phyloP scores from a whole-genome alignment of 192 early-diverging fungal genomes.

The Entomortierella lignicola region DNA sequence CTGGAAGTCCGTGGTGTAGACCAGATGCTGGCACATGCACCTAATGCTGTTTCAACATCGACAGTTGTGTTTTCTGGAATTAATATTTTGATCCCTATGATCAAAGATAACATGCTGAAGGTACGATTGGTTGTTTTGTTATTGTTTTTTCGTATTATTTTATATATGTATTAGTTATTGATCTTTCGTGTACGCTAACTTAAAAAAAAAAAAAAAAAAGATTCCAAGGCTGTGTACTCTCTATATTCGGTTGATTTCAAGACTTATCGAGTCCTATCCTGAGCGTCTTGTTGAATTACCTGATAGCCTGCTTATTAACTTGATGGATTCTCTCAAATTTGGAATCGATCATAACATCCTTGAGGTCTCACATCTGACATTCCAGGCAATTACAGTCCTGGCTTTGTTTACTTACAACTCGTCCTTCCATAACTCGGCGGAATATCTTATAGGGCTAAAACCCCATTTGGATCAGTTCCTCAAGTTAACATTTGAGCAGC shows the following conservation, averaged over 20 bases:
- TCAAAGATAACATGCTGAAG: conserved; percentile 78
- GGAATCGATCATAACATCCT: conserved; percentile 70
- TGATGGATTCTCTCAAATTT: conserved; percentile 71
- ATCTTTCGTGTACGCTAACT: too few species aligned
- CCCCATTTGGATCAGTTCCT: conserved; percentile 64
- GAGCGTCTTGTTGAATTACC: conserved; percentile 66
- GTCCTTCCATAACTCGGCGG: conserved; percentile 21
- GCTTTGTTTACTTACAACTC: conserved; percentile 69
- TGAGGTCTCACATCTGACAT: conserved; percentile 67
- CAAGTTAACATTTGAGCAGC: conserved; percentile 61
- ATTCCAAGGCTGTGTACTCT: conserved; percentile 71
- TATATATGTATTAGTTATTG: too few species aligned
- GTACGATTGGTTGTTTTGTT: conserved; percentile 26
- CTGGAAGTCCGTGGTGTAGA: conserved; percentile 37
- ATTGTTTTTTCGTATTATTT: conserved; percentile 1
- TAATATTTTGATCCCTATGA: conserved; percentile 75
- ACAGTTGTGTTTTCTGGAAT: conserved; percentile 80
- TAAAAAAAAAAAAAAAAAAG: too few species aligned
- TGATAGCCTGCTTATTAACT: conserved; percentile 57
- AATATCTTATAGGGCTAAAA: conserved; percentile 19
- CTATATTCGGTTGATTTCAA: conserved; percentile 73
- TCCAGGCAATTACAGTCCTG: conserved; percentile 73
- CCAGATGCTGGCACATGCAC: conserved; percentile 42
- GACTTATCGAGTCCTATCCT: conserved; percentile 74
- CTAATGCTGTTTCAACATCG: conserved; percentile 55